Base-by-base conservation (phyloP, 139 green algal species). In the Volvox reticuliferus region DNA sequence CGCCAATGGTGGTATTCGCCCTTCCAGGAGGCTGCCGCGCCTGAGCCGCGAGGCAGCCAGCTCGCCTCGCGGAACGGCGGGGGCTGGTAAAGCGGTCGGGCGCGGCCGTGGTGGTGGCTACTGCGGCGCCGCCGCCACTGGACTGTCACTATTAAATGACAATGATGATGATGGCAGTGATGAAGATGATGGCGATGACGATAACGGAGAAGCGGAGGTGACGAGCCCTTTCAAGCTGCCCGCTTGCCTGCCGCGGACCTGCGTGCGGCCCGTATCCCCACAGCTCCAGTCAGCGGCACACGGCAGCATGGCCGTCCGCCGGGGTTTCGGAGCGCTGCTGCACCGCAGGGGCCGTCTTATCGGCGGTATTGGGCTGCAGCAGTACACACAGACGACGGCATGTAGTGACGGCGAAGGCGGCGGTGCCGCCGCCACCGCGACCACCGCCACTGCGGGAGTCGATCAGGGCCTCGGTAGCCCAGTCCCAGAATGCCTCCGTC, bases 201-300 rank as follows among this genome's bases (percentile, higher is more conserved):
- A 33, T 26, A 32, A 63, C 20, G 50, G 35, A 0, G 86, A 61
- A 5, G 86, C 63, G 44, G 86, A 90, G 86, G 71, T 83, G 30
- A 81, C 67, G 0, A 89, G 83, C 68, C 83, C 83, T 9, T 50
- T 80, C 68, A 93, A 61, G 30, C 65, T 73, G 21, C 65, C 65
- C 65, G 21, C 21, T 28, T 24, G 21, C 2, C 65, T 73, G 65
- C 65, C 65, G 65, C 6, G 16, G 9, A 55, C 44, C n/a, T n/a
- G n/a, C n/a, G n/a, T n/a, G n/a, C n/a, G n/a, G n/a, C n/a, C n/a
- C 44, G 9, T 55, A 55, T 55, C 44, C 44, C 44, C 44, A 55
- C 44, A 55, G 44, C 44, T 55, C 5, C 44, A 55, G 44, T 9
- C 44, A 55, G 44, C 5, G 44, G 44, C 9, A 55, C 44, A 9